Percentiles rank a stretch among this genome's conserved stretches.
These are phyloP conservation scores for Epipyxis sp. DNA, from an alignment of 108 stramenopile species.

Conservation along the genomic window DNA sequence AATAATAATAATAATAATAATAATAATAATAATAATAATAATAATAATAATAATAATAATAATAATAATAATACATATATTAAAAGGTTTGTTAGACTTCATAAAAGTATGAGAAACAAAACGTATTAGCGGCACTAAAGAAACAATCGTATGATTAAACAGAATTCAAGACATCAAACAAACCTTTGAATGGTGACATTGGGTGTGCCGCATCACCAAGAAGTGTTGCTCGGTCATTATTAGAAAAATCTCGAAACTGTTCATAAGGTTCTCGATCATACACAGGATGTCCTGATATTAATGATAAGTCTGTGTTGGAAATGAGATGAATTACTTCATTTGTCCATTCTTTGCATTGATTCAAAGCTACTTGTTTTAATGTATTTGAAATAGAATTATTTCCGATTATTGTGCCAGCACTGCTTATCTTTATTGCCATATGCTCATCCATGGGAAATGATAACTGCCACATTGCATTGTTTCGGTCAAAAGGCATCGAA, in stretches of 20 bases:
- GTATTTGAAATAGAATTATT: too few relatives aligned
- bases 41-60: too few relatives aligned
- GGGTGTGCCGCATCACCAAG: constrained; percentile 19
- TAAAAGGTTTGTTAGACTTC: too few relatives aligned
- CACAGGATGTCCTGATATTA: constrained; percentile 18
- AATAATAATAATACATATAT: too few relatives aligned
- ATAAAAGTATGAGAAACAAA: too few relatives aligned
- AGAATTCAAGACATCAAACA: too few relatives aligned
- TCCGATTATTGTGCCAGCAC: neutral
- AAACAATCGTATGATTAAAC: too few relatives aligned
- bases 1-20: too few relatives aligned
- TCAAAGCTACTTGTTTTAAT: neutral
- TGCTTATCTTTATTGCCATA: neutral
- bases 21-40: too few relatives aligned
- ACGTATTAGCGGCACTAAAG: too few relatives aligned
- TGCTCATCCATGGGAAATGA: constrained; percentile 11
- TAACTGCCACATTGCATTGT: constrained; percentile 22
- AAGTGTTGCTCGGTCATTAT: neutral
- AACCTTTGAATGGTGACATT: constrained; percentile 30
- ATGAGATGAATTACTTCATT: neutral
- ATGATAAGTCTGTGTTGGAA: neutral
- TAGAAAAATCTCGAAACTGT: neutral
- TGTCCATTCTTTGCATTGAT: neutral
- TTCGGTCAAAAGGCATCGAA: constrained; percentile 27
- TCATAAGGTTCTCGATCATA: constrained; percentile 17